A percentile compares a stretch with the other conserved stretches of the same genome.
These are phyloP conservation scores for Cyberlindnera subsufficiens DNA, from an alignment of 805 yeast genomes.

Conservation along the genomic window DNA sequence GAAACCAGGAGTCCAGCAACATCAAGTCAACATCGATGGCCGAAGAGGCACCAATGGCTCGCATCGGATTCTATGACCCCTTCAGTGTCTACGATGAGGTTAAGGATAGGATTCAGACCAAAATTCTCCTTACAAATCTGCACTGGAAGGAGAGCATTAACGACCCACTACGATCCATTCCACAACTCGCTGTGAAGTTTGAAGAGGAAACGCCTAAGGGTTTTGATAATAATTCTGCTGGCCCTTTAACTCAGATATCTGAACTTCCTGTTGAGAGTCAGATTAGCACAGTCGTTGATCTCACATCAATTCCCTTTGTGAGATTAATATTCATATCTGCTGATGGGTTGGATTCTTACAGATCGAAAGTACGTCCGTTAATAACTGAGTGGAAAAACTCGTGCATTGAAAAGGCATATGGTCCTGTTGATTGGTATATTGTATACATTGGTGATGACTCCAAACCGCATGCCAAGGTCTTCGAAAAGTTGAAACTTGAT, in stretches of 20 bases:
- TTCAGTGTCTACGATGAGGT: conserved; percentile 49
- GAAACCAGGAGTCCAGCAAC: no score
- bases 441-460: conserved; percentile 40
- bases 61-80: conserved; percentile 72
- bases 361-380: conserved; percentile 75
- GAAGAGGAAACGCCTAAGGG: conserved; percentile 50
- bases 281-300: conserved; percentile 2
- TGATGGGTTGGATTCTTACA: conserved; percentile 65
- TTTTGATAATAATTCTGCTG: conserved; percentile 13
- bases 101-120: conserved; percentile 34
- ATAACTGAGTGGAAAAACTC: conserved; percentile 72
- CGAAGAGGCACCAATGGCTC: conserved; percentile 1
- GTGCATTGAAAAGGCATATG: conserved; percentile 29
- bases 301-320: conserved; percentile 41
- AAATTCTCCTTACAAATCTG: conserved; percentile 54
- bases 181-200: conserved; percentile 46
- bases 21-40: not conserved
- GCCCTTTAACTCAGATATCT: not conserved
- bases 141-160: conserved; percentile 56
- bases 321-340: conserved; percentile 65
- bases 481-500: conserved; percentile 50
- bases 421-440: conserved; percentile 58
- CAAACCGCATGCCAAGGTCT: conserved; percentile 39
- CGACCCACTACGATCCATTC: conserved; percentile 59
- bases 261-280: not conserved